Evolutionary conservation across 768 basidiomycete genomes (phyloP).

Genomic region (Mycena crocata): DNA sequence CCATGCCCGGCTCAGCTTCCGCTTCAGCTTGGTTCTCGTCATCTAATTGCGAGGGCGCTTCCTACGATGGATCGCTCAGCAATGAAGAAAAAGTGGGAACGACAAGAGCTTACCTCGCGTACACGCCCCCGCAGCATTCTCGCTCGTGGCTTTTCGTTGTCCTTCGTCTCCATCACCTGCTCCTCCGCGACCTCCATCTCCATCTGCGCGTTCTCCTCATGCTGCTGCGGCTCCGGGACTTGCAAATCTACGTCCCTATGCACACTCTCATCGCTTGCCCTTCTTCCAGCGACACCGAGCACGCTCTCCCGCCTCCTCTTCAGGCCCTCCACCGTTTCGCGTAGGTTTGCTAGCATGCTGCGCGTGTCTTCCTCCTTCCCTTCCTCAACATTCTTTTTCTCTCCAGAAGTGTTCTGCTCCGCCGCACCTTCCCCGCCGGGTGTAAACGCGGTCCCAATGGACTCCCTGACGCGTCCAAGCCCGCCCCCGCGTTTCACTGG

Average conservation of each 20-base stretch:
- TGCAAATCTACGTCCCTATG: no score
- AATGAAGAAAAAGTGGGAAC: not conserved
- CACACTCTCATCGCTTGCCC: not conserved
- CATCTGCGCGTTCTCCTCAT: no score
- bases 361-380: conserved; percentile 54
- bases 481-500: conserved; percentile 24
- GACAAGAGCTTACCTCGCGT: not conserved
- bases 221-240: no score
- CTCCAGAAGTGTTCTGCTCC: not conserved
- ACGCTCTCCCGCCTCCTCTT: conserved; percentile 51
- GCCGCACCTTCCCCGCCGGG: not conserved
- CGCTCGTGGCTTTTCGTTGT: conserved; percentile 31
- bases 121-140: conserved; percentile 7
- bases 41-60: conserved; percentile 7
- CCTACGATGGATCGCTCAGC: conserved; percentile 41
- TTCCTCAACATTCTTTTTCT: conserved; percentile 34
- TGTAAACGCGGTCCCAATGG: no score
- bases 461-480: conserved; percentile 15
- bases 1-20: not conserved
- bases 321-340: conserved; percentile 60
- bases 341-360: conserved; percentile 60
- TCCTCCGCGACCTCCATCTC: conserved; percentile 18
- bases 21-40: not conserved
- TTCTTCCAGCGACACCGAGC: conserved; percentile 31
- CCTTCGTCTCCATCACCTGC: conserved; percentile 42